phyloP scores from a whole-genome alignment of 1,139 yeast species.

The Cylindricascospora bacillispora region DNA sequence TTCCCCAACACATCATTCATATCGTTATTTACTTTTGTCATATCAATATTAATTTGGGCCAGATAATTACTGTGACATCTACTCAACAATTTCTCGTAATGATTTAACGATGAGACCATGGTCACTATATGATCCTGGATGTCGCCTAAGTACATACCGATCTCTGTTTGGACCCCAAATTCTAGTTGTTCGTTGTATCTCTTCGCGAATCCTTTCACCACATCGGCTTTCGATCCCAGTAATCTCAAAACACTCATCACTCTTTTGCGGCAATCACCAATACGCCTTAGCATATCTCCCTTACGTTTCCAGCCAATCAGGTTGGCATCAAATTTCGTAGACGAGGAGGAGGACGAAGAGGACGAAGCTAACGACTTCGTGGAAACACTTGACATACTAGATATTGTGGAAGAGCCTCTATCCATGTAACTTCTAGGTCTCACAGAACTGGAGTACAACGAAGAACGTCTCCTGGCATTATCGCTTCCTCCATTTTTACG shows the following conservation, averaged over 20 bases:
- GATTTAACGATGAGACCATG: conserved; percentile 89
- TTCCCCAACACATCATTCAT: conserved; percentile 93
- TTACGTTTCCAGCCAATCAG: conserved; percentile 77
- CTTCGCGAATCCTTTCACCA: conserved; percentile 85
- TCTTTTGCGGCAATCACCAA: conserved; percentile 88
- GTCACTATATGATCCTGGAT: conserved; percentile 92
- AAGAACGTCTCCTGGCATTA: conserved; percentile 4
- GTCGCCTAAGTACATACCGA: conserved; percentile 86
- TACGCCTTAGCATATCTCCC: conserved; percentile 88
- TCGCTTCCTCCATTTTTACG: conserved; percentile 7
- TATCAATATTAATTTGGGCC: conserved; percentile 93
- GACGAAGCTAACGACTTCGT: conserved; percentile 21
- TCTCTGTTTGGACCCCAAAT: conserved; percentile 53
- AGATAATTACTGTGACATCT: conserved; percentile 88
- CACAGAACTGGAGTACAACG: conserved; percentile 6
- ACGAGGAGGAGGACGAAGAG: conserved; percentile 32
- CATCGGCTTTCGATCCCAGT: conserved; percentile 89
- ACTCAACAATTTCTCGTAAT: conserved; percentile 84
- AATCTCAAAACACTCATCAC: conserved; percentile 83
- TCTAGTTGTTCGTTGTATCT: conserved; percentile 79
- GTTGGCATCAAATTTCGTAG: conserved; percentile 29
- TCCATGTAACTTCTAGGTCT: conserved; percentile 12
- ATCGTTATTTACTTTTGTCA: conserved; percentile 95
- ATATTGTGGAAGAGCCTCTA: not conserved
- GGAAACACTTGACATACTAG: not conserved